Percentiles rank a stretch among this genome's conserved stretches.
phyloP scores from a whole-genome alignment of 352 stramenopile genomes.

The Pilasporangium apinafurcum region DNA sequence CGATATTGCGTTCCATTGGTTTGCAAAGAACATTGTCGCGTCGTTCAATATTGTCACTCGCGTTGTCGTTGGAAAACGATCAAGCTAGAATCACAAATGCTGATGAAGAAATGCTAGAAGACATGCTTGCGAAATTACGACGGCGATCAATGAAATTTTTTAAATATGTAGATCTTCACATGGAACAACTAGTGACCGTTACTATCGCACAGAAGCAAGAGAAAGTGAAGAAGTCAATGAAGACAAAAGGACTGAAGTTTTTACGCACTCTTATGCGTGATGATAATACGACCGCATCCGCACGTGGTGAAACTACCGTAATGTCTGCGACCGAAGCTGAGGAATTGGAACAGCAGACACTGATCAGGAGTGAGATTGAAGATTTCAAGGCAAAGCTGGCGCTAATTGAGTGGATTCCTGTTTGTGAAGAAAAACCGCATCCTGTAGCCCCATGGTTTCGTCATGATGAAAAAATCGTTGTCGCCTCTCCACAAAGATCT shows the following conservation, averaged over 20 bases:
- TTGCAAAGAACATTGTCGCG: constrained; percentile 62
- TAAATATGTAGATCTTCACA: constrained; percentile 58
- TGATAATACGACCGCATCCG: no score
- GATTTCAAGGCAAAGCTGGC: constrained; percentile 55
- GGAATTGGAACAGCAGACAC: constrained; percentile 21
- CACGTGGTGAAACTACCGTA: constrained; percentile 17
- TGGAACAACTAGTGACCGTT: constrained; percentile 38
- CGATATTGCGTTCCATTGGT: constrained; percentile 49
- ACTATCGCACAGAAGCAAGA: constrained; percentile 14
- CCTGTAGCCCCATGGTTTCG: constrained; percentile 28
- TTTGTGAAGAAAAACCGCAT: constrained; percentile 29
- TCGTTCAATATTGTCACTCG: constrained; percentile 52
- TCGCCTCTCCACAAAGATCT: constrained; percentile 32
- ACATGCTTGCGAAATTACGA: constrained; percentile 15
- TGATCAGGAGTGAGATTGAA: constrained; percentile 41
- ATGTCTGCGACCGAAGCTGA: constrained; percentile 7
- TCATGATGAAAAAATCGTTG: constrained; percentile 24
- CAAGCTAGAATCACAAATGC: constrained; percentile 24
- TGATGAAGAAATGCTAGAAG: constrained; percentile 7
- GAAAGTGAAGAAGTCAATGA: constrained; percentile 30
- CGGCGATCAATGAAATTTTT: constrained; percentile 43
- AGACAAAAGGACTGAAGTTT: constrained; percentile 46
- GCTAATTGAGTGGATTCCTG: constrained; percentile 54
- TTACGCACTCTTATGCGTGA: constrained; percentile 30
- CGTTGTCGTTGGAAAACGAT: constrained; percentile 50